Evolutionary conservation across 208 protist genomes (phyloP).

Genomic region (Acanthamoeba healyi): DNA sequence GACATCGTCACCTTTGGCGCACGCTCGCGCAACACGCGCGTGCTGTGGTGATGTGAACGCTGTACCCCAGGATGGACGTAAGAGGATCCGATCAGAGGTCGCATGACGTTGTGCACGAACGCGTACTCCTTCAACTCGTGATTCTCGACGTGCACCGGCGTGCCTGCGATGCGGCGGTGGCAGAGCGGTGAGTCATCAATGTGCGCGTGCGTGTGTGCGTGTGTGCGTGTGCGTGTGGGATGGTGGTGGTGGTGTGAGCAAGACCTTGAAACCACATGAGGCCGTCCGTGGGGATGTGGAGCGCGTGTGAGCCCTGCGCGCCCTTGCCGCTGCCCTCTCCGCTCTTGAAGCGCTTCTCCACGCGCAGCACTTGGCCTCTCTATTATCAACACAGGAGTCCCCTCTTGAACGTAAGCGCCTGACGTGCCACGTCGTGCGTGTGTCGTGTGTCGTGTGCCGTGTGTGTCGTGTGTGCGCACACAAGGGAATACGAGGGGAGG

Average conservation of each 20-base stretch:
- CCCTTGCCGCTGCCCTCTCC: neutral
- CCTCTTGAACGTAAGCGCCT: too few species aligned
- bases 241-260: too few species aligned
- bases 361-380: conserved; percentile 64
- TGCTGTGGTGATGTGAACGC: neutral
- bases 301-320: conserved; percentile 8
- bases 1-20: too few species aligned
- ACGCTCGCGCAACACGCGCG: too few species aligned
- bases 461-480: neutral
- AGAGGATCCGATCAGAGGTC: conserved; percentile 11
- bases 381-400: neutral
- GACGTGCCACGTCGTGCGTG: too few species aligned
- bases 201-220: too few species aligned
- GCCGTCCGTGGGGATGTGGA: conserved; percentile 70
- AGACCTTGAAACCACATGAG: conserved; percentile 73
- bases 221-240: too few species aligned
- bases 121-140: conserved; percentile 74
- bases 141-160: conserved; percentile 62
- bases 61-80: conserved; percentile 71
- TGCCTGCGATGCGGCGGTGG: neutral
- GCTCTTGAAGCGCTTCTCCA: conserved; percentile 68
- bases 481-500: neutral
- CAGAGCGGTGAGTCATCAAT: neutral
- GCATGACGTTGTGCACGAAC: conserved; percentile 71
- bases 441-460: too few species aligned